Evolutionary conservation across 1,284 basidiomycete genomes (phyloP), one percentile per base, ranked within the genome.

Genomic region (Coniophora puteana): DNA sequence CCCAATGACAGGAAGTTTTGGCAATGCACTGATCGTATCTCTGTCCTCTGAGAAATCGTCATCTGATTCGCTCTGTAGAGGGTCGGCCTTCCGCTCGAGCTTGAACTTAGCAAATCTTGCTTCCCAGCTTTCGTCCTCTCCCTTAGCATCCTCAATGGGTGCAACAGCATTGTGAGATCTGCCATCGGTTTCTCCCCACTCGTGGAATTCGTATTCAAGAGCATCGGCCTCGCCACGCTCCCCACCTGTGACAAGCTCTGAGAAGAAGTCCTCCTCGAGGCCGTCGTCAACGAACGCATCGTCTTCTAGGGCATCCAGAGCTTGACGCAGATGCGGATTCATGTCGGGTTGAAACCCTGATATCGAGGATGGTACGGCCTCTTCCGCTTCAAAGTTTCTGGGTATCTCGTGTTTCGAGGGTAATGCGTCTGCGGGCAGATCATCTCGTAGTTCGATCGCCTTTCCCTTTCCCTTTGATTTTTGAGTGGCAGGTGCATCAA

Each of bases 281-380:
- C 68, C 76, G 42, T 83, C 83, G 36, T 91, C 86, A 10, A 95
- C 85, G 53, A 93, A 98, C 4, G 88, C 94, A 46, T 98, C 93
- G 58, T 99, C 94, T 42, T 99, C 95, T 14, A 99, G 71, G 4
- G 96, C 96, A 55, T 98, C 94, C 23, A 99, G 70, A 1, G 83
- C 83, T 62, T 99, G 95, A 13, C 96, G 78, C 25, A 99, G 72
- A 65, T 95, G 92, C 4, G 93, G 93, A 61, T 99, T 90, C 89
- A 99, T 92, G 55, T 97, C 92, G 1, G 93, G 96, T 58, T 92
- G 89, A 47, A 99, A 83, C 1, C 96, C 95, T 24, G 85, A 72
- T 41, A 93, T 81, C 41, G 87, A 86, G n/a, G 76, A 74, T 3
- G 92, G 91, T 27, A 96, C 68, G 27, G 81, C 76, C 55, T 85